Evolutionary conservation across 192 early-diverging fungal genomes (phyloP).

Genomic region (Backusella macrospora): DNA sequence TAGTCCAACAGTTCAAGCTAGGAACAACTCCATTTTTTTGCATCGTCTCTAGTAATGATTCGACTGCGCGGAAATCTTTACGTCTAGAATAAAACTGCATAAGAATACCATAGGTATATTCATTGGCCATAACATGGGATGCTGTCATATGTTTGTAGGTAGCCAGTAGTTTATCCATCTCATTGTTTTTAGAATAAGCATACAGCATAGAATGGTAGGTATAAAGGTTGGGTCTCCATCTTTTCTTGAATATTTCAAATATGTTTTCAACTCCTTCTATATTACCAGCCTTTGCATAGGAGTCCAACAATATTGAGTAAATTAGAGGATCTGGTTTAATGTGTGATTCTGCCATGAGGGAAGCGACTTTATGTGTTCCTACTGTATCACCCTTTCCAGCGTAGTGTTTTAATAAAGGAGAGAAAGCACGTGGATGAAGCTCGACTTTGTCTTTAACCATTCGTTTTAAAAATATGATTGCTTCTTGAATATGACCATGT

Average conservation of each 20-base stretch:
- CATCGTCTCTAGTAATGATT: conserved; percentile 47
- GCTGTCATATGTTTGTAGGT: conserved; percentile 51
- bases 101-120: conserved; percentile 49
- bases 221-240: conserved; percentile 66
- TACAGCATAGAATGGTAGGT: conserved; percentile 85
- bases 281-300: conserved; percentile 70
- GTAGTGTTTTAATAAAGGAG: conserved; percentile 49
- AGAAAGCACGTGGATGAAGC: conserved; percentile 44
- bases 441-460: conserved; percentile 37
- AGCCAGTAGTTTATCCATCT: conserved; percentile 44
- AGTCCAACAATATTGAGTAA: conserved; percentile 76
- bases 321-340: conserved; percentile 38
- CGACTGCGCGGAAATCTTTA: conserved; percentile 40
- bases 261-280: conserved; percentile 76
- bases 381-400: conserved; percentile 42
- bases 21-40: conserved; percentile 41
- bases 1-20: conserved; percentile 47
- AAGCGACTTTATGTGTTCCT: conserved; percentile 29
- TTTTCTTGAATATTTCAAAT: conserved; percentile 67
- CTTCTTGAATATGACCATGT: conserved; percentile 38
- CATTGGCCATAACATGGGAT: conserved; percentile 41
- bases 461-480: conserved; percentile 40
- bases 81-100: conserved; percentile 46
- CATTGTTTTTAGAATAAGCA: conserved; percentile 62
- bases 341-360: conserved; percentile 18